Base-by-base conservation (phyloP, 2,329 filamentous ascomycete species). In the Xylariaceae sp. region DNA sequence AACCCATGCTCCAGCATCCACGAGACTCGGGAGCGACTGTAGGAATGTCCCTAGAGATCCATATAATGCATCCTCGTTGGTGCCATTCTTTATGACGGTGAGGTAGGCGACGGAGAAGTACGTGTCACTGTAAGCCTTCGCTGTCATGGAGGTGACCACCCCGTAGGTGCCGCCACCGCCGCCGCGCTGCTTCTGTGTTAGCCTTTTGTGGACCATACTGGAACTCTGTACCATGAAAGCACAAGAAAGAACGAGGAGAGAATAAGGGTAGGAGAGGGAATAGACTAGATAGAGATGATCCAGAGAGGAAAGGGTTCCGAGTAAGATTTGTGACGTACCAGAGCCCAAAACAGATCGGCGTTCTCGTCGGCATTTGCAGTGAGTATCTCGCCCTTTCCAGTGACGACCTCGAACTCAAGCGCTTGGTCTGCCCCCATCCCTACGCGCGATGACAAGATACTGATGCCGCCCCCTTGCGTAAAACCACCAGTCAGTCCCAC, bases 281-380 rank as follows among this genome's bases (percentile, higher is more conserved):
- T n/a, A n/a, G n/a, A n/a, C n/a, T n/a, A n/a, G n/a, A n/a, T n/a
- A n/a, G n/a, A n/a, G n/a, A n/a, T n/a, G n/a, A n/a, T n/a, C n/a
- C n/a, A n/a, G n/a, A n/a, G n/a, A n/a, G n/a, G n/a, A n/a, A n/a
- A n/a, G n/a, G n/a, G n/a, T n/a, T n/a, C n/a, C n/a, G n/a, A n/a
- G n/a, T n/a, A n/a, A n/a, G n/a, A n/a, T n/a, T n/a, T n/a, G n/a
- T n/a, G n/a, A n/a, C n/a, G n/a, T n/a, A n/a, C 61, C 2, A 76
- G 54, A 6, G 74, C 75, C 74, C 73, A 80, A 57, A 72, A 77
- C 3, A 79, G 60, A 39, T 78, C 74, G 8, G 6, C 6, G 39
- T 77, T 68, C 16, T 68, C 42, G 1, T 59, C 53, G 1, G 53
- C 60, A 11, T 61, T 65, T 1, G 72, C 72, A 3, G 54, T 64